Evolutionary conservation across 805 yeast genomes (phyloP).

Genomic region (Pichia paraexigua): DNA sequence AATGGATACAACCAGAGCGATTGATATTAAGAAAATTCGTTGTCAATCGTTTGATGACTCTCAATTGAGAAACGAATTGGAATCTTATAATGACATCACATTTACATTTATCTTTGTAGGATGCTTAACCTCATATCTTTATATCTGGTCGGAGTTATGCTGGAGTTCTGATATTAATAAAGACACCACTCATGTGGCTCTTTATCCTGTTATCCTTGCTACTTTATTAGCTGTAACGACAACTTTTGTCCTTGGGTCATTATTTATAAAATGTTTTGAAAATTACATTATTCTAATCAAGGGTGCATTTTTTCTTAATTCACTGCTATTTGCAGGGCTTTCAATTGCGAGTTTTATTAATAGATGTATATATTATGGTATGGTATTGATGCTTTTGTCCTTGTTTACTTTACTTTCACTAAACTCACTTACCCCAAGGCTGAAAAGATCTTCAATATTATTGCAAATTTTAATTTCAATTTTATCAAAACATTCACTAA

Average conservation of each 20-base stretch:
- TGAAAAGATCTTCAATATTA: not conserved
- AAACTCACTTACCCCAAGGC: no score
- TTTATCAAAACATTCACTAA: no score
- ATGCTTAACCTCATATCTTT: not conserved
- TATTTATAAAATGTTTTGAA: not conserved
- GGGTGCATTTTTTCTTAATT: not conserved
- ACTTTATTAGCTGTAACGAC: not conserved
- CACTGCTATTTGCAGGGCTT: conserved; percentile 19
- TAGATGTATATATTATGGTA: not conserved
- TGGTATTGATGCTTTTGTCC: not conserved
- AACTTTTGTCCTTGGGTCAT: not conserved
- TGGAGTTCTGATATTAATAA: not conserved
- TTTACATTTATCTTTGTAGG: conserved; percentile 28
- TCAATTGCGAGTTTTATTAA: conserved; percentile 26
- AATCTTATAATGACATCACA: not conserved
- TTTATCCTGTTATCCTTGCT: not conserved
- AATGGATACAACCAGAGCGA: not conserved
- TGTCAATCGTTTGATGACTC: not conserved
- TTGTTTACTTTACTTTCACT: no score
- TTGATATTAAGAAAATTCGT: not conserved
- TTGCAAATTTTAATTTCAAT: no score
- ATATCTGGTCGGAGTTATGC: not conserved
- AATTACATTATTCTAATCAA: not conserved
- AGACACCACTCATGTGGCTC: not conserved
- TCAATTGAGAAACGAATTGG: not conserved